Percentiles rank a stretch among this genome's conserved stretches.
Conservation (phyloP, 2,329 filamentous ascomycete species). For the Penicillium corylophilum region DNA sequence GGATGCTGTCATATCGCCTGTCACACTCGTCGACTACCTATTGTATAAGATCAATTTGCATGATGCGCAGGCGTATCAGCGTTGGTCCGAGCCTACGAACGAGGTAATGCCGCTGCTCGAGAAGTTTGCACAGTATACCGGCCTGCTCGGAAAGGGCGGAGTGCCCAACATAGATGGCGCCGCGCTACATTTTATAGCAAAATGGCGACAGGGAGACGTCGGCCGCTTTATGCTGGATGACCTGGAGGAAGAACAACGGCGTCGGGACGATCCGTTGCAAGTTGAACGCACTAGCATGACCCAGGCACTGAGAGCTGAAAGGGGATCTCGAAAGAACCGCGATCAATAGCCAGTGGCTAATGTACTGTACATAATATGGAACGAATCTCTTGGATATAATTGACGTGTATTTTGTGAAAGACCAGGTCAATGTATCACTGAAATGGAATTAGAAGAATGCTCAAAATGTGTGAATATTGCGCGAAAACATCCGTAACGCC, state of each 20-base stretch:
- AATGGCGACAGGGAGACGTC: conserved; percentile 75
- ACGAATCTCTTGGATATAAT: conserved; percentile 6
- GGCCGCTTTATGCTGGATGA: conserved; percentile 79
- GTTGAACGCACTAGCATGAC: conserved; percentile 41
- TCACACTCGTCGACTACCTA: conserved; percentile 84
- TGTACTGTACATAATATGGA: conserved; percentile 24
- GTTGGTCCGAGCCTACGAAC: conserved; percentile 73
- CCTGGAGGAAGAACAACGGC: conserved; percentile 61
- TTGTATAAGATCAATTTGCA: conserved; percentile 77
- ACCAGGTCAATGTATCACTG: conserved; percentile 1
- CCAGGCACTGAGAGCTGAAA: conserved; percentile 44
- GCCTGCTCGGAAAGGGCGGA: conserved; percentile 72
- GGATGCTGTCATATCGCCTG: conserved; percentile 75
- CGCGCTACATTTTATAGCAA: conserved; percentile 75
- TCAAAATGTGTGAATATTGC: conserved; percentile 19
- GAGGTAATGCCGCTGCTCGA: conserved; percentile 72
- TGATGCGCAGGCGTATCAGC: conserved; percentile 61
- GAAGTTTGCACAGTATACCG: conserved; percentile 69
- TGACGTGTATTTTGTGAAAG: conserved; percentile 7
- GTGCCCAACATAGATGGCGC: conserved; percentile 68
- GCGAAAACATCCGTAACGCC: conserved; percentile 26
- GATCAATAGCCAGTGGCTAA: conserved; percentile 21
- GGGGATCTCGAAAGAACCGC: conserved; percentile 31
- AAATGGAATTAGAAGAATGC: conserved; percentile 10
- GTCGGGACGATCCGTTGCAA: conserved; percentile 39